Percentiles rank a stretch among this genome's conserved stretches.
Conservation (phyloP, 257 asterid genomes). For the Cinchona pubescens region DNA sequence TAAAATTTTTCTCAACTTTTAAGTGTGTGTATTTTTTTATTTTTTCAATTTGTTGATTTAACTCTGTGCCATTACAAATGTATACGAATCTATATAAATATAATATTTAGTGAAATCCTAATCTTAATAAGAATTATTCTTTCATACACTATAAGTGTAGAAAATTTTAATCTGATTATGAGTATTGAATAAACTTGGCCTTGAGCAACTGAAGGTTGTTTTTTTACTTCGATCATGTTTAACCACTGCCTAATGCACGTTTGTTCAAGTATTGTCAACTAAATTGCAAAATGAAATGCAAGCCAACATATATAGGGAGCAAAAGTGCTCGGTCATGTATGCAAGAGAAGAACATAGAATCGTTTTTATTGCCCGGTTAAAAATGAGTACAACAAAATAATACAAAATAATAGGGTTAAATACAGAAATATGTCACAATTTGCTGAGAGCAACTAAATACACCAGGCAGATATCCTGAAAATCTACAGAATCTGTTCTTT, state of each 20-base stretch:
- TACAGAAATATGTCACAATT: neutral
- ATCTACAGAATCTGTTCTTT: neutral
- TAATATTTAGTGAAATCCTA: too few species aligned
- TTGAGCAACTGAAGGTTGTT: too few species aligned
- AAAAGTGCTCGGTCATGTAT: neutral
- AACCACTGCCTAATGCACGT: neutral
- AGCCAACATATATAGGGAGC: neutral
- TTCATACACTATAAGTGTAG: neutral
- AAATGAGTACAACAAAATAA: neutral
- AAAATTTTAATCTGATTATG: too few species aligned
- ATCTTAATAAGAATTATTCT: too few species aligned
- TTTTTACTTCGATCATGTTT: neutral
- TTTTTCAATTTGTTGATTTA: too few species aligned
- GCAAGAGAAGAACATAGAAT: neutral
- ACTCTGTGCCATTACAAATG: too few species aligned
- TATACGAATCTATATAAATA: too few species aligned
- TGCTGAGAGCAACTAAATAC: neutral
- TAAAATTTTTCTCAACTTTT: too few species aligned
- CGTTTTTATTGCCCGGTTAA: neutral
- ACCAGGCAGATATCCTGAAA: neutral
- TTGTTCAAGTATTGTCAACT: neutral
- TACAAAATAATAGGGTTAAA: neutral
- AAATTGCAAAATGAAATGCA: neutral
- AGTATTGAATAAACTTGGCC: too few species aligned
- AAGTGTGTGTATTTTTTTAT: too few species aligned